Conservation (phyloP, 2,329 filamentous ascomycete species). For the Hortaea sp. region DNA sequence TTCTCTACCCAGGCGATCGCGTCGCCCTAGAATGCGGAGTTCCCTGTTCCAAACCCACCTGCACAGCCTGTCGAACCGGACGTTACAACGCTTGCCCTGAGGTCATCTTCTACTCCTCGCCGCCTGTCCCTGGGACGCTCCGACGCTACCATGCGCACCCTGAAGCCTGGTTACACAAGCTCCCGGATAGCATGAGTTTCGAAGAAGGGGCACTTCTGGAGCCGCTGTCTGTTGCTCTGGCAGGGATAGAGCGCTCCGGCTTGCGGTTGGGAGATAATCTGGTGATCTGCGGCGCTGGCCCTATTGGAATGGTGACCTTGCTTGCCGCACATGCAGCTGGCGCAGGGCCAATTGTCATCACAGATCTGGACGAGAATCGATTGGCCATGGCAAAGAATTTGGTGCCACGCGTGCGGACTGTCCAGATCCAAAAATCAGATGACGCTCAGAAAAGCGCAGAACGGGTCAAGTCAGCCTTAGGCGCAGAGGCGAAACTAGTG, state of each 20-base stretch:
- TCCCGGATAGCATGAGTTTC: constrained; percentile 30
- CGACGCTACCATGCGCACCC: constrained; percentile 23
- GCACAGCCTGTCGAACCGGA: constrained; percentile 20
- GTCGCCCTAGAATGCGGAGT: constrained; percentile 26
- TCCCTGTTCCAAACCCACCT: constrained; percentile 21
- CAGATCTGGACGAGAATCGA: constrained; percentile 33
- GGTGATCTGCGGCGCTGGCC: constrained; percentile 28
- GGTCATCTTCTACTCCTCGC: constrained; percentile 23
- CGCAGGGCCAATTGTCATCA: constrained; percentile 34
- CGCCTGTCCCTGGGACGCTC: constrained; percentile 21
- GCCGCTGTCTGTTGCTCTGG: constrained; percentile 39
- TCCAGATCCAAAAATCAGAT: constrained; percentile 26
- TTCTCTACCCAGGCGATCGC: constrained; percentile 14
- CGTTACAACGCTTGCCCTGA: constrained; percentile 21
- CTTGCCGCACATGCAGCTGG: constrained; percentile 36
- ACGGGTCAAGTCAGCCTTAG: constrained; percentile 26
- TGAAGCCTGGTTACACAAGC: constrained; percentile 21
- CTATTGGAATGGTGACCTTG: constrained; percentile 31
- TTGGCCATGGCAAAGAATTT: constrained; percentile 28
- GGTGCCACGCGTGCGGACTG: constrained; percentile 28
- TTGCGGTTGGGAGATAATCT: constrained; percentile 31
- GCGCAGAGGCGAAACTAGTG: constrained; percentile 23
- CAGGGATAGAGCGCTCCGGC: constrained; percentile 31
- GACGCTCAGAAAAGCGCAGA: constrained; percentile 26
- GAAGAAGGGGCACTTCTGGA: constrained; percentile 39